phyloP scores from a whole-genome alignment of 2,329 filamentous ascomycete genomes.

The Diplodia intermedia region DNA sequence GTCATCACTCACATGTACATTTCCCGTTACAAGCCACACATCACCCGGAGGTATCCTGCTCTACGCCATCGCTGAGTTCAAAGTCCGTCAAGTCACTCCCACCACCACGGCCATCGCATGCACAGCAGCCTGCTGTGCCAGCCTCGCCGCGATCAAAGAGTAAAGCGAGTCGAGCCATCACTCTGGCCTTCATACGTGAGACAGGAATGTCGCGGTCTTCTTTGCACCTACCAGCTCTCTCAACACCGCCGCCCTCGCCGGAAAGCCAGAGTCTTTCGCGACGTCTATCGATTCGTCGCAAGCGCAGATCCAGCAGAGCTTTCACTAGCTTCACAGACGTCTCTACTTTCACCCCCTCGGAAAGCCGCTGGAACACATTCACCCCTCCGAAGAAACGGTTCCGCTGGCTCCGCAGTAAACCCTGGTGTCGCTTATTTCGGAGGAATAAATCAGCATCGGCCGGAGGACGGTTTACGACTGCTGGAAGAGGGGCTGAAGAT shows the following conservation, averaged over 20 bases:
- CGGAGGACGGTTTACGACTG: no score
- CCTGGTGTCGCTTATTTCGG: no score
- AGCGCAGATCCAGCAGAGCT: neutral
- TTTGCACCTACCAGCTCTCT: neutral
- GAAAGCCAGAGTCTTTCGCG: neutral
- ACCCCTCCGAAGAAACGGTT: no score
- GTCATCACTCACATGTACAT: slow-evolving; percentile 2
- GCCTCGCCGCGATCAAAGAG: neutral
- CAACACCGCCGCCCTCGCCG: neutral
- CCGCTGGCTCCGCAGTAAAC: no score
- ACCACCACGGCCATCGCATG: neutral
- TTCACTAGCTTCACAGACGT: neutral
- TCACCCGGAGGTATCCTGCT: neutral
- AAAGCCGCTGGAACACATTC: neutral
- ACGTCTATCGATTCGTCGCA: neutral
- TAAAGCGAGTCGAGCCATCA: neutral
- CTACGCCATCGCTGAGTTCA: neutral
- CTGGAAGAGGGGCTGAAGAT: no score
- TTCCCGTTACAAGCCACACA: slow-evolving; percentile 6
- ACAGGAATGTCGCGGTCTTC: neutral
- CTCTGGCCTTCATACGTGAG: neutral
- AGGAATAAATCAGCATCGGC: no score
- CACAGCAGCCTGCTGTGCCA: neutral
- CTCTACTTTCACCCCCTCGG: neutral
- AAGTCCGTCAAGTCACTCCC: neutral